Percentiles rank a stretch among this genome's conserved stretches.
Evolutionary conservation across 306 rosid genomes (phyloP).

Genomic region (Prunus fruticosa): DNA sequence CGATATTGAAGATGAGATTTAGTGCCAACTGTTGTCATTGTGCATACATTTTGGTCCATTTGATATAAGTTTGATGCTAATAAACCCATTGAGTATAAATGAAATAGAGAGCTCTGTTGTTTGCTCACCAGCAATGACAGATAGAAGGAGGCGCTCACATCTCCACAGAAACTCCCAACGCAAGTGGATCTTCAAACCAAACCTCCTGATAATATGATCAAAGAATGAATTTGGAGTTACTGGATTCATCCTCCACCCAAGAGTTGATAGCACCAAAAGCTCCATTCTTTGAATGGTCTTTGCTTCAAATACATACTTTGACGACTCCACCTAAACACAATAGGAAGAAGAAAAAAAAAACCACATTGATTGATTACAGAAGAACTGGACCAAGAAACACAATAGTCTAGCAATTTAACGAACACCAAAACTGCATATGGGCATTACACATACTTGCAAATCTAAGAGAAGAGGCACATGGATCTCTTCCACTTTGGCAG

Average conservation of each 20-base stretch:
- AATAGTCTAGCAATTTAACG: constrained; percentile 36
- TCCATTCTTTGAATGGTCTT: constrained; percentile 94
- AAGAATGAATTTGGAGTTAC: constrained; percentile 89
- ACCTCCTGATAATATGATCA: constrained; percentile 73
- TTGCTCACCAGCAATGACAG: constrained; percentile 55
- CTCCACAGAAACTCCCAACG: constrained; percentile 75
- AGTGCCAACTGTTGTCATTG: background rate
- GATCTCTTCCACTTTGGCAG: constrained; percentile 90
- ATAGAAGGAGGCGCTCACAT: constrained; percentile 71
- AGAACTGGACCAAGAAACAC: background rate
- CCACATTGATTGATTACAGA: constrained; percentile 16
- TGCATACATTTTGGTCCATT: background rate
- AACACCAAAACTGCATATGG: constrained; percentile 35
- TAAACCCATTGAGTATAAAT: background rate
- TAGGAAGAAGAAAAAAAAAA: background rate
- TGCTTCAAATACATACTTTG: constrained; percentile 73
- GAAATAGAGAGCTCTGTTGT: background rate
- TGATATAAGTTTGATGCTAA: background rate
- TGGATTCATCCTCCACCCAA: constrained; percentile 89
- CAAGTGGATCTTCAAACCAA: constrained; percentile 62
- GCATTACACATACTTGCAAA: constrained; percentile 62
- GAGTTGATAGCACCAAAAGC: constrained; percentile 81
- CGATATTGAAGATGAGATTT: background rate
- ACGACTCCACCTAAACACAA: constrained; percentile 63
- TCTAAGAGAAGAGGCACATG: constrained; percentile 74